phyloP scores from a whole-genome alignment of 129 eudicot genomes.

The Flaveria brownii region DNA sequence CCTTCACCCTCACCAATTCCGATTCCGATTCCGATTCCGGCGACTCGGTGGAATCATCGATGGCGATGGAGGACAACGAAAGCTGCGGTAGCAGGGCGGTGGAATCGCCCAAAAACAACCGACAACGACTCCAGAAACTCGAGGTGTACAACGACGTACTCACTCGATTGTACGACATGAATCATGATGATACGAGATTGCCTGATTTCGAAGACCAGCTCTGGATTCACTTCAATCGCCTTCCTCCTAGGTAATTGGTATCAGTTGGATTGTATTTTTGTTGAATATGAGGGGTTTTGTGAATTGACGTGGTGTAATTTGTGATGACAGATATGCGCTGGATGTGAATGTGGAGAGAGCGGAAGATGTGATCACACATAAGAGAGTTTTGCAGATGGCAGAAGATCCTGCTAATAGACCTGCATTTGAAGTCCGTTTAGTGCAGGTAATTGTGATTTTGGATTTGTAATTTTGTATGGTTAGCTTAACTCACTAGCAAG shows the following conservation, averaged over 20 bases:
- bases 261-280: background rate
- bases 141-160: constrained; percentile 65
- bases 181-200: constrained; percentile 40
- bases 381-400: constrained; percentile 61
- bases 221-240: constrained; percentile 77
- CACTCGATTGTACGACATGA: constrained; percentile 50
- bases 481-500: background rate
- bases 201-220: constrained; percentile 69
- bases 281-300: background rate
- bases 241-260: constrained; percentile 56
- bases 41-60: constrained; percentile 10
- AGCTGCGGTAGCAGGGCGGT: constrained; percentile 66
- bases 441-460: constrained; percentile 47
- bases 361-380: constrained; percentile 76
- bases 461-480: too few species aligned
- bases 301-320: background rate
- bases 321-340: constrained; percentile 57
- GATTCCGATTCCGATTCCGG: background rate
- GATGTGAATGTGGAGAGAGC: constrained; percentile 87
- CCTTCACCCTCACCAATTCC: background rate
- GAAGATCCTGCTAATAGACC: constrained; percentile 60
- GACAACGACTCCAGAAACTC: constrained; percentile 42
- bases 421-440: constrained; percentile 67
- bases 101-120: constrained; percentile 47
- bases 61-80: constrained; percentile 71